Evolutionary conservation across 176 grass and related monocot genomes (phyloP).

Genomic region (Paspalum notatum): DNA sequence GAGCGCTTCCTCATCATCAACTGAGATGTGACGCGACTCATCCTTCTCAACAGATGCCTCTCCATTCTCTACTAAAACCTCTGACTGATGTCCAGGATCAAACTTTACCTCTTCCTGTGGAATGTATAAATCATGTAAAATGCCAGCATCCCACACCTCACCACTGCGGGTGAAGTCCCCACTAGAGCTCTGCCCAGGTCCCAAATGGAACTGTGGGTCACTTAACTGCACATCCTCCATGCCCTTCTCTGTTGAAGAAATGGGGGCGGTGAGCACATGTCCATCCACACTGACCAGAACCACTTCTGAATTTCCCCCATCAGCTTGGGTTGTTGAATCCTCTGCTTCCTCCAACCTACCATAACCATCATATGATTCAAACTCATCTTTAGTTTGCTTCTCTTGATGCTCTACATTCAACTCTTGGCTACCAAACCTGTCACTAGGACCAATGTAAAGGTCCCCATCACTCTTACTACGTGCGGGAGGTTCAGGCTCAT

Average conservation of each 20-base stretch:
- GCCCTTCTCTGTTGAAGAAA: conserved; percentile 66
- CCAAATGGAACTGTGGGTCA: conserved; percentile 89
- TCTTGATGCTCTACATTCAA: conserved; percentile 45
- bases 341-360: conserved; percentile 70
- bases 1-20: conserved; percentile 22
- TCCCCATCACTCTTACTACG: conserved; percentile 62
- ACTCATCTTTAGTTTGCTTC: conserved; percentile 35
- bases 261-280: conserved; percentile 89
- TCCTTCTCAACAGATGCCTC: conserved; percentile 38
- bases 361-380: conserved; percentile 68
- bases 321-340: conserved; percentile 55
- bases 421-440: conserved; percentile 36
- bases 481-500: conserved; percentile 34
- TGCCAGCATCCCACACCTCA: conserved; percentile 81
- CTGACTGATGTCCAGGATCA: conserved; percentile 38
- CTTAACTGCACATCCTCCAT: conserved; percentile 70
- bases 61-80: conserved; percentile 14
- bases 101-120: conserved; percentile 48
- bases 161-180: conserved; percentile 66
- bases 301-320: conserved; percentile 75
- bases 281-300: conserved; percentile 94
- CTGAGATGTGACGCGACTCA: conserved; percentile 27
- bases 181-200: conserved; percentile 79
- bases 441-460: conserved; percentile 43
- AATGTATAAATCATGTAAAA: conserved; percentile 67